Evolutionary conservation across 768 basidiomycete genomes (phyloP).

Genomic region (Kwoniella shandongensis): DNA sequence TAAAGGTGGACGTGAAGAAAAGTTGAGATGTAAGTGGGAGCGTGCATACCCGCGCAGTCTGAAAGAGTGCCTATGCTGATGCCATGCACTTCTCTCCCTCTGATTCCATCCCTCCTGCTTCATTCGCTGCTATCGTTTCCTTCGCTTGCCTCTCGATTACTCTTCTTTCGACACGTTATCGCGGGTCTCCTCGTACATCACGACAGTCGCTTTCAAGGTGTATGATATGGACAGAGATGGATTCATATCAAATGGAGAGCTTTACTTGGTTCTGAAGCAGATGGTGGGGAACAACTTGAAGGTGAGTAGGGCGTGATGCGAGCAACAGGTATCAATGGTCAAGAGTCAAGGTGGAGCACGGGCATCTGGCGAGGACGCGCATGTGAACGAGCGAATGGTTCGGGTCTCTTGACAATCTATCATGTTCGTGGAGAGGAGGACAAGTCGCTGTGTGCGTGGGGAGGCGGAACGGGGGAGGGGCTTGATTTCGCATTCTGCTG

Average conservation of each 20-base stretch:
- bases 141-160: no score
- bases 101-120: neutral
- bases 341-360: no score
- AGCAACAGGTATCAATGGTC: no score
- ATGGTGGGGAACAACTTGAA: slow-evolving; percentile 99
- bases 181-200: neutral
- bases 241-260: slow-evolving; percentile 95
- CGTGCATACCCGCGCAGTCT: slow-evolving; percentile 1
- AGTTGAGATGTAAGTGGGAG: slow-evolving; percentile 76
- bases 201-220: slow-evolving; percentile 94
- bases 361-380: no score
- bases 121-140: neutral
- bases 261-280: slow-evolving; percentile 98
- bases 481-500: no score
- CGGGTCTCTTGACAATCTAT: no score
- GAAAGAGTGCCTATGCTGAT: neutral
- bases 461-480: no score
- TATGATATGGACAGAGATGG: slow-evolving; percentile 98
- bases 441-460: no score
- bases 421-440: no score
- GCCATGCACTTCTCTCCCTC: neutral
- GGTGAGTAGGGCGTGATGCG: no score
- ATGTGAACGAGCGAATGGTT: no score
- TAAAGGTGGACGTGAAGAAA: slow-evolving; percentile 94
- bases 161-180: neutral